Evolutionary conservation across 495 filamentous ascomycete species (phyloP), one percentile per base, ranked within the genome.

Genomic region (Aspergillus wentii): DNA sequence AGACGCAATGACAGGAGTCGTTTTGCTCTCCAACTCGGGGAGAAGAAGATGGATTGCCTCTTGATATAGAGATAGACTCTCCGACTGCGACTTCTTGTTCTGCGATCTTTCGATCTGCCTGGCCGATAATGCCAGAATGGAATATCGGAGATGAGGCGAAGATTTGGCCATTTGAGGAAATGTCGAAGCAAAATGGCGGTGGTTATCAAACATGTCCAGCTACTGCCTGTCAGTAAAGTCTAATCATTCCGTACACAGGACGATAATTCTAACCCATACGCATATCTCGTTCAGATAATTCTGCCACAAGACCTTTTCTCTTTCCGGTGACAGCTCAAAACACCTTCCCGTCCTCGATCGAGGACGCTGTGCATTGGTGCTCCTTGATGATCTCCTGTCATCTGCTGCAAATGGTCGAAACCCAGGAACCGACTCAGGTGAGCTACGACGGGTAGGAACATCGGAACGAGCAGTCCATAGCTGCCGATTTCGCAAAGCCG

Each of bases 131-230:
- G 67, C 67, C 1, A 69, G 45, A 11, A 68, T 69, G 9, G 67
- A 58, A 40, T 64, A 68, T 1, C 59, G 46, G 6, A 71, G 51
- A 28, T 65, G 61, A 5, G 58, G 45, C 1, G 63, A 52, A 13
- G 57, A 52, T 22, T 61, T 62, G 28, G 64, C 57, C 46, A 69
- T 56, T 10, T 59, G 46, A 6, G 66, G 62, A 19, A 69, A 58
- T 8, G 58, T 64, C 1, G 56, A 58, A 21, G 61, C 59, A 46
- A 72, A 72, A 35, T 67, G 57, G 5, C 60, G 62, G 39, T 63
- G 46, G 20, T 56, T 56, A 38, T 71, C 69, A 38, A 72, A 72
- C 62, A 67, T 72, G 41, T 72, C 69, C 8, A 71, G 66, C 68
- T 45, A 7, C 25, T 13, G 17, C 1, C 3, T 22, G 40, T 21